Evolutionary conservation across 1,139 yeast species (phyloP).

Genomic region (Lodderomyces parapsilosis): DNA sequence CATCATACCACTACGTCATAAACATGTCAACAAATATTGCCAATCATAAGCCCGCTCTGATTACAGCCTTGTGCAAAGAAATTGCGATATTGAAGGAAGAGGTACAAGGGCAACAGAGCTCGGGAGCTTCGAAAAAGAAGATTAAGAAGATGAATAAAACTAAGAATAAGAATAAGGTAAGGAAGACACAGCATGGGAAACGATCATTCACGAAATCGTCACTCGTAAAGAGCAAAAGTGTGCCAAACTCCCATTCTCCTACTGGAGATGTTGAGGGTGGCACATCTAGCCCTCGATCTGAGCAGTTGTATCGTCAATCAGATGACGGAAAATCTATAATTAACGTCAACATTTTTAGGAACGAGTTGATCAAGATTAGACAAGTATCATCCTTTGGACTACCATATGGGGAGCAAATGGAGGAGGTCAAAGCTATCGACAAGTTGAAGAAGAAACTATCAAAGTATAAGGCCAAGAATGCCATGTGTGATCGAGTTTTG

Average conservation of each 20-base stretch:
- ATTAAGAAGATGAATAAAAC: not conserved
- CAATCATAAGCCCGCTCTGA: conserved; percentile 19
- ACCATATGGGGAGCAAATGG: not conserved
- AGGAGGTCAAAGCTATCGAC: not conserved
- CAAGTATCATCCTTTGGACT: too few species aligned
- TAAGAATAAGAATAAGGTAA: not conserved
- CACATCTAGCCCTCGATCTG: not conserved
- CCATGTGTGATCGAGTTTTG: conserved; percentile 36
- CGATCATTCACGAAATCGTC: not conserved
- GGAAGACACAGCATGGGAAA: not conserved
- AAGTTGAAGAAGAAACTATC: conserved; percentile 16
- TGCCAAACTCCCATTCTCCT: not conserved
- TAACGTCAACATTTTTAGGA: not conserved
- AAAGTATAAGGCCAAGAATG: conserved; percentile 27
- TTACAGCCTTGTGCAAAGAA: conserved; percentile 32
- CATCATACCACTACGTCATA: conserved; percentile 1
- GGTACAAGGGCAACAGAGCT: conserved; percentile 20
- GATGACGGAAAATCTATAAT: not conserved
- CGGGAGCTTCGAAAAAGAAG: not conserved
- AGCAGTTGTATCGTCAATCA: not conserved
- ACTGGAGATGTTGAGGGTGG: not conserved
- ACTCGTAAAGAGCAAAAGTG: not conserved
- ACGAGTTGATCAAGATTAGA: not conserved
- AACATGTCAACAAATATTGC: conserved; percentile 10
- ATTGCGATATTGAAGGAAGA: conserved; percentile 32